Conservation (phyloP, 2,329 filamentous ascomycete genomes). For the Botryosphaeria dothidea region DNA sequence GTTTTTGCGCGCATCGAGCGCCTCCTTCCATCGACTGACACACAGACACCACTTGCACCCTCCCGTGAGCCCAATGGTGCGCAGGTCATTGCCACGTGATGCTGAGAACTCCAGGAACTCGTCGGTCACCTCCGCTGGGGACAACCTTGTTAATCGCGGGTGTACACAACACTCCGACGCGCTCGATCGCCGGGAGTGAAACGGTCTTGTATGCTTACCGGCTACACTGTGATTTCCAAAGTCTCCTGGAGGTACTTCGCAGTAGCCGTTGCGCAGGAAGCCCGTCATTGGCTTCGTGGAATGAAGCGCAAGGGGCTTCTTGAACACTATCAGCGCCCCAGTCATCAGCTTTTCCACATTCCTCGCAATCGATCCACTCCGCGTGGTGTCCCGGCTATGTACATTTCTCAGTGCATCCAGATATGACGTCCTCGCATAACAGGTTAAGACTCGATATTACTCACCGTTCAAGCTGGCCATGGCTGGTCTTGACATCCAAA, state of each 20-base stretch:
- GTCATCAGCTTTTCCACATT: background rate
- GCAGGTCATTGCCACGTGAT: conserved; percentile 60
- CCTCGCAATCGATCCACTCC: background rate
- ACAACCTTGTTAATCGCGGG: background rate
- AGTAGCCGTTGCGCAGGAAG: conserved; percentile 63
- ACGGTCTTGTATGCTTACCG: conserved; percentile 29
- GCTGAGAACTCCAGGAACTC: conserved; percentile 65
- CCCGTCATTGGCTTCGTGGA: conserved; percentile 61
- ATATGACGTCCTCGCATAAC: background rate
- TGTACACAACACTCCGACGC: background rate
- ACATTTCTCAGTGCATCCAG: background rate
- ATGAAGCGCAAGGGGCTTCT: conserved; percentile 59
- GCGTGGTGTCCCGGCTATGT: background rate
- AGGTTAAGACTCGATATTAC: background rate
- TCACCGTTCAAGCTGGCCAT: conserved; percentile 20
- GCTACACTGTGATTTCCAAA: conserved; percentile 63
- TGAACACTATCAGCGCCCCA: conserved; percentile 50
- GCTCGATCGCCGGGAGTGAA: background rate
- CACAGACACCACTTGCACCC: conserved; percentile 67
- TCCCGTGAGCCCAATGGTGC: conserved; percentile 54
- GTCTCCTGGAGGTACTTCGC: conserved; percentile 56
- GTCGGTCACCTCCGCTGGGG: conserved; percentile 52
- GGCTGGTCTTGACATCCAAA: background rate
- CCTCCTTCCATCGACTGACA: conserved; percentile 61
- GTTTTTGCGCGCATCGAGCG: conserved; percentile 54